Conservation (phyloP, 2,329 filamentous ascomycete species). For the Ceratocystis colombiana region DNA sequence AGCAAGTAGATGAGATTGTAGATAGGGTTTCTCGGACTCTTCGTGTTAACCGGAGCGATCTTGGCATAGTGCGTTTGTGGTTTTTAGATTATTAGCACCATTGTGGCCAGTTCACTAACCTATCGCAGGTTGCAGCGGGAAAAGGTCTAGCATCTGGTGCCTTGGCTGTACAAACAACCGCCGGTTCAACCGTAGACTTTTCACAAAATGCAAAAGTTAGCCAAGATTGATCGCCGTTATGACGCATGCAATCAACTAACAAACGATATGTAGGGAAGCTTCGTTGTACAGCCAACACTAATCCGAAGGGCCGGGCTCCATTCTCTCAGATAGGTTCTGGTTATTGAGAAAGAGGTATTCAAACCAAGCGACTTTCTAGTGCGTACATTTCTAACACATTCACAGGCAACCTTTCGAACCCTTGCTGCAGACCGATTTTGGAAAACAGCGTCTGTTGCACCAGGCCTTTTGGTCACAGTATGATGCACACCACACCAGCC, state of each 20-base stretch:
- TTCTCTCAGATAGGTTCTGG: conserved; percentile 52
- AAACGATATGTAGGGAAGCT: conserved; percentile 41
- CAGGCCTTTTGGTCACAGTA: conserved; percentile 62
- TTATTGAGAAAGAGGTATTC: conserved; percentile 68
- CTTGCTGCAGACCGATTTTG: conserved; percentile 50
- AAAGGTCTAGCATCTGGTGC: conserved; percentile 61
- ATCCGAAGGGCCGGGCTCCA: conserved; percentile 43
- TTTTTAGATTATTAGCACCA: background rate
- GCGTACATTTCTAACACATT: conserved; percentile 26
- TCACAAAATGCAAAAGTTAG: conserved; percentile 29
- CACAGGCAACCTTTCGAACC: conserved; percentile 63
- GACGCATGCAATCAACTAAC: background rate
- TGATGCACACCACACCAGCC: conserved; percentile 20
- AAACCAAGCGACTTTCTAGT: background rate
- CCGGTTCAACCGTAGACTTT: conserved; percentile 36
- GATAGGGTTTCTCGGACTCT: conserved; percentile 66
- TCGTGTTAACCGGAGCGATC: conserved; percentile 48
- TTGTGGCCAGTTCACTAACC: conserved; percentile 24
- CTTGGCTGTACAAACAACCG: conserved; percentile 38
- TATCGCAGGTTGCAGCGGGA: conserved; percentile 53
- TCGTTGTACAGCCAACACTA: conserved; percentile 47
- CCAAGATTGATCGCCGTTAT: conserved; percentile 28
- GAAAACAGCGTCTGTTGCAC: conserved; percentile 38
- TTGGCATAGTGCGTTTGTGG: conserved; percentile 54
- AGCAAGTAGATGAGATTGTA: conserved; percentile 58